Conservation (phyloP, 768 basidiomycete genomes). For the Auricularia sp. region DNA sequence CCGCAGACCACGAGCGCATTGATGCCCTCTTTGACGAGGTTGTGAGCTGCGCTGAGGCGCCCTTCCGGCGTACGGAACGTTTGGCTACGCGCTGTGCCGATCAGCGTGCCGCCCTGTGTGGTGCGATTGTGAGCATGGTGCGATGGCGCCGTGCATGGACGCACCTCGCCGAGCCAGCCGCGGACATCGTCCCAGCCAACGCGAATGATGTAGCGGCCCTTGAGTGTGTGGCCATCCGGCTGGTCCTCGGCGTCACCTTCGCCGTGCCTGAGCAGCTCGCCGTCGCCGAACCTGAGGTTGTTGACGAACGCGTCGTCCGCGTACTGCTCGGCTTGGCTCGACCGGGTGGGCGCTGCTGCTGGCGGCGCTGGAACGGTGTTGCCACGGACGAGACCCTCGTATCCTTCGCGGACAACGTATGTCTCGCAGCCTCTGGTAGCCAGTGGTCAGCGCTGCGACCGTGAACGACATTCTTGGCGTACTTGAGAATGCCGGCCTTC, state of each 20-base stretch:
- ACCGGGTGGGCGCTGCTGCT: constrained; percentile 19
- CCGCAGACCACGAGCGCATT: constrained; percentile 96
- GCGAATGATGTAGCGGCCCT: constrained; percentile 85
- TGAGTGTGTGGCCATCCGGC: constrained; percentile 57
- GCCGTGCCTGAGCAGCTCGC: constrained; percentile 65
- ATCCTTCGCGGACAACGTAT: constrained; percentile 95
- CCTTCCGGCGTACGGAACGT: constrained; percentile 83
- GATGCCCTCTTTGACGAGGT: constrained; percentile 93
- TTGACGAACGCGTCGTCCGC: constrained; percentile 32
- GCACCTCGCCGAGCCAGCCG: constrained; percentile 84
- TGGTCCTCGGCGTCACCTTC: constrained; percentile 50
- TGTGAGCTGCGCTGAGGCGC: constrained; percentile 77
- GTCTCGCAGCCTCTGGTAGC: constrained; percentile 79
- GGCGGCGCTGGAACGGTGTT: constrained; percentile 38
- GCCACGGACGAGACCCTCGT: constrained; percentile 95
- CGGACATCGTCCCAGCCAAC: constrained; percentile 98
- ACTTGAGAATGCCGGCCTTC: constrained; percentile 87
- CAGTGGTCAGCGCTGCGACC: not conserved
- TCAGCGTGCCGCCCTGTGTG: constrained; percentile 80
- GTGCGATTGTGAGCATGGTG: constrained; percentile 3
- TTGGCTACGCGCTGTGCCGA: constrained; percentile 83
- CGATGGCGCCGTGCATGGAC: constrained; percentile 12
- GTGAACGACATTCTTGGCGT: constrained; percentile 16
- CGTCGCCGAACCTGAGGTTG: constrained; percentile 78
- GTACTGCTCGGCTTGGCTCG: constrained; percentile 14